Percentiles rank a stretch among this genome's conserved stretches.
phyloP scores from a whole-genome alignment of 2,329 filamentous ascomycete genomes.

The Diaporthe capsici region DNA sequence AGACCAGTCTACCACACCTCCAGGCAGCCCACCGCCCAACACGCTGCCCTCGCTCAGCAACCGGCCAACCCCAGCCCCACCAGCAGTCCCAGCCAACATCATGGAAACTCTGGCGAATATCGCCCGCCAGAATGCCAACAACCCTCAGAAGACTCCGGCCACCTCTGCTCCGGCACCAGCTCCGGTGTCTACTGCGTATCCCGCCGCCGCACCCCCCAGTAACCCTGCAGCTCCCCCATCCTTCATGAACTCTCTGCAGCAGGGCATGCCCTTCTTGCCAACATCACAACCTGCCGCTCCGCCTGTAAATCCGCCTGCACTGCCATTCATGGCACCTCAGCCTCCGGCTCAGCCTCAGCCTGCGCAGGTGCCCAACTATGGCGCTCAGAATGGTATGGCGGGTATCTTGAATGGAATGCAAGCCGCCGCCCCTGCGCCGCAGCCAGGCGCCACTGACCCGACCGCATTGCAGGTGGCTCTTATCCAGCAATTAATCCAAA shows the following conservation, averaged over 20 bases:
- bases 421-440: slow-evolving; percentile 52
- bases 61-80: slow-evolving; percentile 54
- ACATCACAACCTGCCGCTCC: slow-evolving; percentile 62
- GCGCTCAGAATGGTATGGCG: slow-evolving; percentile 48
- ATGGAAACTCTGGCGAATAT: slow-evolving; percentile 86
- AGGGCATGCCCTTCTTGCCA: slow-evolving; percentile 47
- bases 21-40: slow-evolving; percentile 70
- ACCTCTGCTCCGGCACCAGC: slow-evolving; percentile 50
- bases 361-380: slow-evolving; percentile 49
- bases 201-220: slow-evolving; percentile 46
- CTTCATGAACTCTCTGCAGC: slow-evolving; percentile 44
- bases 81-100: slow-evolving; percentile 69
- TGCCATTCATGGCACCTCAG: slow-evolving; percentile 52
- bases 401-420: slow-evolving; percentile 55
- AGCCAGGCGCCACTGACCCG: slow-evolving; percentile 57
- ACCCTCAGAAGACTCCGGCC: slow-evolving; percentile 56
- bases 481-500: slow-evolving; percentile 80
- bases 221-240: slow-evolving; percentile 47
- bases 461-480: slow-evolving; percentile 80
- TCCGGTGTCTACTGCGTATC: slow-evolving; percentile 48
- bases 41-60: slow-evolving; percentile 57
- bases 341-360: slow-evolving; percentile 48
- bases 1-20: slow-evolving; percentile 81
- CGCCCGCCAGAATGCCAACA: slow-evolving; percentile 78
- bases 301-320: slow-evolving; percentile 70